phyloP scores from a whole-genome alignment of 164 flowering plant genomes.

The Magnolia sinica region DNA sequence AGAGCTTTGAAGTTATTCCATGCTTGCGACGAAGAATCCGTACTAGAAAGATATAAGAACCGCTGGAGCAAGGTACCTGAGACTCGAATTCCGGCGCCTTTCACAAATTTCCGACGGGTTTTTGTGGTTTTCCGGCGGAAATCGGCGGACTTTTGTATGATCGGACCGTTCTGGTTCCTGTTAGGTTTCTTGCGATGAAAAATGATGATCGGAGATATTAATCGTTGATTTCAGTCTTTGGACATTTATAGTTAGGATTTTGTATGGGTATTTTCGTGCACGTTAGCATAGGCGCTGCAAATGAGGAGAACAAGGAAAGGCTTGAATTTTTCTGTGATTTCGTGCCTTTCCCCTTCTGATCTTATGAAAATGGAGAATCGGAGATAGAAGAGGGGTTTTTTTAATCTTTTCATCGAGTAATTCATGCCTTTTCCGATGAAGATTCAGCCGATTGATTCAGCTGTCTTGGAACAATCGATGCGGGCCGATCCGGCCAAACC shows the following conservation, averaged over 20 bases:
- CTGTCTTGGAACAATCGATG: constrained; percentile 15
- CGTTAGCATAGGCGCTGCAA: too few species aligned
- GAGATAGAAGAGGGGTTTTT: background rate
- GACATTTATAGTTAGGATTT: background rate
- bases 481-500: constrained; percentile 44
- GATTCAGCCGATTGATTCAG: constrained; percentile 73
- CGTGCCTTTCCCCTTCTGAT: background rate
- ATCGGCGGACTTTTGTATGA: constrained; percentile 9
- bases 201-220: constrained; percentile 10
- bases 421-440: constrained; percentile 68
- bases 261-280: background rate
- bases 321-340: too few species aligned
- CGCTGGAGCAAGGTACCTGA: constrained; percentile 1
- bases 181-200: constrained; percentile 4
- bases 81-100: constrained; percentile 12
- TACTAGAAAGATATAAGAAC: constrained; percentile 9
- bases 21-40: constrained; percentile 12
- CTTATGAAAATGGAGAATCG: background rate
- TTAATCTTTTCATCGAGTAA: background rate
- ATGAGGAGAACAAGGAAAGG: too few species aligned
- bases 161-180: background rate
- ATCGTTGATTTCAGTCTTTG: background rate
- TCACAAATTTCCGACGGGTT: background rate
- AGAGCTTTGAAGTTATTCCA: constrained; percentile 21
- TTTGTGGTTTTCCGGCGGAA: background rate